A percentile compares a stretch with the other conserved stretches of the same genome.
Evolutionary conservation across 2,329 filamentous ascomycete species (phyloP).

Genomic region (Penicillium sp.): DNA sequence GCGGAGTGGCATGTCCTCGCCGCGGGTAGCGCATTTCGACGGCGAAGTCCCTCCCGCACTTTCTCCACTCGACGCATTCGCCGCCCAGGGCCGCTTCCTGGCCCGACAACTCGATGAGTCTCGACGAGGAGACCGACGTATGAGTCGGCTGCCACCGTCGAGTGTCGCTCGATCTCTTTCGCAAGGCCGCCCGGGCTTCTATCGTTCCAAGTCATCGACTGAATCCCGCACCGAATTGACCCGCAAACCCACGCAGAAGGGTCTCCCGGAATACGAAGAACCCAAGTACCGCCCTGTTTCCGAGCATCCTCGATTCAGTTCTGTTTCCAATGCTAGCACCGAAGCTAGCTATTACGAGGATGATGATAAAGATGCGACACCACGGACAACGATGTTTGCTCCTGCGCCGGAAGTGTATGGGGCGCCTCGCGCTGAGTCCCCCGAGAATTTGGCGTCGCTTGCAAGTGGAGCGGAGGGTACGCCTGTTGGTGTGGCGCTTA

Average conservation of each 20-base stretch:
- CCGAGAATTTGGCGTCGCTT: constrained; percentile 28
- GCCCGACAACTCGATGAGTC: constrained; percentile 83
- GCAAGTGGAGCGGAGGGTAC: constrained; percentile 15
- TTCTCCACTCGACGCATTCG: constrained; percentile 93
- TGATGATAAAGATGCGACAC: constrained; percentile 41
- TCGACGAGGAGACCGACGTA: constrained; percentile 68
- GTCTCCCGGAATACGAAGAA: constrained; percentile 42
- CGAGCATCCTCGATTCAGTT: constrained; percentile 73
- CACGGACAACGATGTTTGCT: constrained; percentile 23
- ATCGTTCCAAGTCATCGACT: constrained; percentile 70
- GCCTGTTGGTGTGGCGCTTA: constrained; percentile 21
- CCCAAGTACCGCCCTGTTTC: constrained; percentile 63
- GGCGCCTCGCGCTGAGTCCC: constrained; percentile 34
- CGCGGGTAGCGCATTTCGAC: constrained; percentile 68
- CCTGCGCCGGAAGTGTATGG: constrained; percentile 23
- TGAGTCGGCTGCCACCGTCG: constrained; percentile 81
- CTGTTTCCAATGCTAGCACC: constrained; percentile 45
- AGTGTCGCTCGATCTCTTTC: constrained; percentile 79
- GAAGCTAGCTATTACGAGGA: constrained; percentile 31
- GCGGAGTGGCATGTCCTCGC: constrained; percentile 64
- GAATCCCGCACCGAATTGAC: constrained; percentile 34
- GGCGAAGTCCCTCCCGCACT: constrained; percentile 80
- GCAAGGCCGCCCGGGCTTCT: constrained; percentile 76
- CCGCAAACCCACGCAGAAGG: constrained; percentile 42
- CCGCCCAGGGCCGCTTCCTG: constrained; percentile 82